Base-by-base conservation (phyloP, 352 stramenopile species). In the Phytophthora palmivora region DNA sequence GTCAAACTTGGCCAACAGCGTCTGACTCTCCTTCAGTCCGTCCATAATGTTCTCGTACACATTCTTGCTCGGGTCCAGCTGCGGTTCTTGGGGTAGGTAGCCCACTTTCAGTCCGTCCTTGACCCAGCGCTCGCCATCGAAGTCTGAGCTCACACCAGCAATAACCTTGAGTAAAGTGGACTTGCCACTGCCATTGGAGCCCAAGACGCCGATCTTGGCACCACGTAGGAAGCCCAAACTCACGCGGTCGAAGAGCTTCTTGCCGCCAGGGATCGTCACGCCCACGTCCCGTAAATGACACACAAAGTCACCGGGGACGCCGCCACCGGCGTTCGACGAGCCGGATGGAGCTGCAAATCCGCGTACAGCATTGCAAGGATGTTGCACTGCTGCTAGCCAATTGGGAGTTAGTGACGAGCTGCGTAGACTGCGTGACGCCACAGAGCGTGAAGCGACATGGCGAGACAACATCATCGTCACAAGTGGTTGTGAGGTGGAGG, bases 81-180 rank as follows among this genome's bases (percentile, higher is more conserved):
- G 68, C 9, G 89, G 89, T 46, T 97, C 91, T 58, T 97, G 91
- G 24, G 80, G 74, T 21, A 97, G 59, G 48, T 97, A 97, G 15
- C 89, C 88, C 19, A 97, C 84, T 51, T 90, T 88, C 4, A 97
- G 53, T 10, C 84, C 89, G 33, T 88, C 79, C 56, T 96, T 94
- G 33, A 92, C 77, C 91, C 89, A 97, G 10, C 90, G 76, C 66
- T 96, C 87, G 21, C 91, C 91, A 58, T 97, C 88, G 57, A 89
- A 94, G 63, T 96, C 87, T 10, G 69, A 80, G 54, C 67, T 74
- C 12, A 98, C 95, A 18, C 97, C 95, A 3, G 89, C 90, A 63
- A 99, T 91, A 15, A 99, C 84, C 78, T 99, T 99, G 10, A 99
- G 79, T 12, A 99, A 78, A 33, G 96, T 99, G 28, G 92, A 98